Conservation (phyloP, 2,329 filamentous ascomycete species). For the Orbilia blumenaviensis region DNA sequence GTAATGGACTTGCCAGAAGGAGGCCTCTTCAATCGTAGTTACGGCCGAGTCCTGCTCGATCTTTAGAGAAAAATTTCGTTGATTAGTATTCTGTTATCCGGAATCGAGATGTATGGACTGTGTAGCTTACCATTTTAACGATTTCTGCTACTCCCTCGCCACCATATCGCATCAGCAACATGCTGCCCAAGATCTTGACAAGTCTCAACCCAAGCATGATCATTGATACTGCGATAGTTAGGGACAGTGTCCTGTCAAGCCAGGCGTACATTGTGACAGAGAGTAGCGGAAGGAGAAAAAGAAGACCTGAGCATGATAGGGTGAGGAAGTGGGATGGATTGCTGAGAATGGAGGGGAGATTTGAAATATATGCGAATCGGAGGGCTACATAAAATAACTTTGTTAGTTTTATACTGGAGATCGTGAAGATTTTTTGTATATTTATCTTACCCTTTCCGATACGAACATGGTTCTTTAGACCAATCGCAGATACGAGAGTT, state of each 20-base stretch:
- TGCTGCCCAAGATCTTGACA: constrained; percentile 84
- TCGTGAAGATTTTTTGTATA: not conserved
- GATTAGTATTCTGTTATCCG: not conserved
- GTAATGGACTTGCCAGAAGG: constrained; percentile 99
- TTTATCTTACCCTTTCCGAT: constrained; percentile 84
- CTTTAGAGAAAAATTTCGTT: constrained; percentile 61
- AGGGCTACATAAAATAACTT: constrained; percentile 55
- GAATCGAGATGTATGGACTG: not conserved
- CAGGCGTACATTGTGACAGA: constrained; percentile 81
- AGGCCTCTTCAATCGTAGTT: constrained; percentile 81
- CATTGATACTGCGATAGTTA: constrained; percentile 85
- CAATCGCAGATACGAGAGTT: constrained; percentile 69
- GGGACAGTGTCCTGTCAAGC: constrained; percentile 83
- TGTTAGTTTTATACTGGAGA: not conserved
- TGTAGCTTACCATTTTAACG: constrained; percentile 48
- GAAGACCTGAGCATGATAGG: constrained; percentile 80
- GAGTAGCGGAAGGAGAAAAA: constrained; percentile 82
- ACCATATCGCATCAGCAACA: constrained; percentile 92
- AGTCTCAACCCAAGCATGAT: constrained; percentile 84
- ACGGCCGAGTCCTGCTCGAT: constrained; percentile 83
- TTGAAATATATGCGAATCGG: constrained; percentile 80
- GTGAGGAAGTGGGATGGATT: constrained; percentile 97
- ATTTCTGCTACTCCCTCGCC: constrained; percentile 60
- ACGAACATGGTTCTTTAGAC: constrained; percentile 72
- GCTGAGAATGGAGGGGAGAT: constrained; percentile 83